Base-by-base conservation (phyloP, 2,329 filamentous ascomycete species). In the Dactylellina leptospora region DNA sequence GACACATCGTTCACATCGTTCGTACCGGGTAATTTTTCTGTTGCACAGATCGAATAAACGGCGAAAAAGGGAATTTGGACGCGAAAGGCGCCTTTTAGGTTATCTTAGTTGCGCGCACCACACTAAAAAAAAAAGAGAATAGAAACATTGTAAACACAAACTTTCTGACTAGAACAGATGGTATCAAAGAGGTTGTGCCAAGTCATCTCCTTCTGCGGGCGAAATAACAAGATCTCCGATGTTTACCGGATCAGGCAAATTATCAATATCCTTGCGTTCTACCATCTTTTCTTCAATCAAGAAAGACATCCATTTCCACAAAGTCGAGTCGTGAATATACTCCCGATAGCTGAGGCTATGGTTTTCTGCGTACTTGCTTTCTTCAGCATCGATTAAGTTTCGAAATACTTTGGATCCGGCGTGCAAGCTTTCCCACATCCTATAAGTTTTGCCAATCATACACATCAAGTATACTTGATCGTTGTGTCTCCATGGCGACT, bases 261-360 rank as follows among this genome's bases (percentile, higher is more conserved):
- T 55, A 13, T 54, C 51, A 27, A 55, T 42, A 55, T 55, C 51
- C 51, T 55, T 18, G 22, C 51, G 25, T n/a, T 55, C 42, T 23
- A 55, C 33, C 16, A 55, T 13, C 6, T 33, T 33, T 5, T 55
- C 33, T 4, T 55, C 33, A 18, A 55, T 42, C 23, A 55, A 55
- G 1, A 23, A 20, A 20, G 2, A 42, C 51, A 55, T 55, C 51
- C 33, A 55, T 9, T 13, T 5, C 51, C 51, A 40, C 16, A 55
- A 20, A 4, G 13, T 10, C 9, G 30, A 55, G 1, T 55, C 16
- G 25, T 55, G 11, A 23, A 38, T 22, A 8, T 20, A 18, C 4
- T 45, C 4, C 4, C 20, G 16, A 20, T 1, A 9, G 18, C 20
- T 42, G 38, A 4, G 8, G 4, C 4, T 9, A 2, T 3, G 11